Evolutionary conservation across 257 asterid genomes (phyloP).

Genomic region (Fraxinus excelsior): DNA sequence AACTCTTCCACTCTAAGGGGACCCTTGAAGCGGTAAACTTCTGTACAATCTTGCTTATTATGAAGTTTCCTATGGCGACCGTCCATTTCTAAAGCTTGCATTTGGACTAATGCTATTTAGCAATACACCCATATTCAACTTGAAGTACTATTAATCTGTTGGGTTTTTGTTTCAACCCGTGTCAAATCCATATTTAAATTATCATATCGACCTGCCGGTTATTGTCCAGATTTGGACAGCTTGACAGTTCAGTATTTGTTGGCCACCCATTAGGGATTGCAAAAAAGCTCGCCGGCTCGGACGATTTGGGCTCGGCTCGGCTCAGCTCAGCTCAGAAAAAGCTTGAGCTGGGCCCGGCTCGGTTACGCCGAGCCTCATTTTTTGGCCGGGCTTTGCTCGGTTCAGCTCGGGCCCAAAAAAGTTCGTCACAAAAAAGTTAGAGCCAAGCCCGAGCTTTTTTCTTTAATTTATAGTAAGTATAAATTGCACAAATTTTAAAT

Average conservation of each 20-base stretch:
- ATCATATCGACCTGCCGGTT: neutral
- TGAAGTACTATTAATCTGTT: neutral
- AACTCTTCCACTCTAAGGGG: conserved; percentile 66
- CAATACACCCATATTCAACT: neutral
- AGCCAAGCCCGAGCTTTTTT: too few species aligned
- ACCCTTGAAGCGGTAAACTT: conserved; percentile 73
- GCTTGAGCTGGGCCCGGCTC: too few species aligned
- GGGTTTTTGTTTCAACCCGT: neutral
- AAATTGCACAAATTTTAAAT: too few species aligned
- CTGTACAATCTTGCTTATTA: conserved; percentile 12
- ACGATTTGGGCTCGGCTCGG: too few species aligned
- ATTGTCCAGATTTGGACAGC: neutral
- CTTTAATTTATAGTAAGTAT: too few species aligned
- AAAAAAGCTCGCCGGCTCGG: too few species aligned
- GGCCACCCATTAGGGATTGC: too few species aligned
- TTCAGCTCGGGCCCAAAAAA: too few species aligned
- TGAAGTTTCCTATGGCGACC: neutral
- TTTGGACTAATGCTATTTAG: neutral
- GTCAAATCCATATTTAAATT: neutral
- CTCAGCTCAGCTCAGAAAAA: too few species aligned
- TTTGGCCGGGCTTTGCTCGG: too few species aligned
- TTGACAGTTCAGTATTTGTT: neutral
- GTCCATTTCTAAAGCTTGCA: neutral
- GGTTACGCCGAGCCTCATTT: too few species aligned
- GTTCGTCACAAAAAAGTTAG: too few species aligned